phyloP scores from a whole-genome alignment of 176 grass and related monocot genomes.

The Triticum timopheevii region DNA sequence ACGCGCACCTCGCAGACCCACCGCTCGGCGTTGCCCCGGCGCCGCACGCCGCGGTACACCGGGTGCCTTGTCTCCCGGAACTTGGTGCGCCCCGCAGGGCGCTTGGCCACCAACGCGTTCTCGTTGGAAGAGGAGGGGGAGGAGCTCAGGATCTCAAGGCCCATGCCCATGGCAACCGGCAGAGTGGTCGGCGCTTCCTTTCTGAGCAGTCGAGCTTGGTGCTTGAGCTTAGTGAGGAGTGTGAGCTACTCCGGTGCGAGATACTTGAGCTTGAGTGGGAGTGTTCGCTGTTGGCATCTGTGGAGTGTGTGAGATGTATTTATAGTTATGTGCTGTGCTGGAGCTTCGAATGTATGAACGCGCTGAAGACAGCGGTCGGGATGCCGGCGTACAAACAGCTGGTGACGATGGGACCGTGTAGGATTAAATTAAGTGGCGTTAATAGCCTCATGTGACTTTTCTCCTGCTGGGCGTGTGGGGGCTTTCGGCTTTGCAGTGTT shows the following conservation, averaged over 20 bases:
- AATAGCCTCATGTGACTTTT: neutral
- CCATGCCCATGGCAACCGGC: slow-evolving; percentile 20
- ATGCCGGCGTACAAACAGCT: neutral
- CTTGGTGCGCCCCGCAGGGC: slow-evolving; percentile 69
- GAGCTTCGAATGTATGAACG: slow-evolving; percentile 1
- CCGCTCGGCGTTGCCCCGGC: slow-evolving; percentile 33
- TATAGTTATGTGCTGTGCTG: slow-evolving; percentile 31
- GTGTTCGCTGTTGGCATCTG: no score
- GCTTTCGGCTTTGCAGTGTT: neutral
- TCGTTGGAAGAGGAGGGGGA: neutral
- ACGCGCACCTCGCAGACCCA: slow-evolving; percentile 90
- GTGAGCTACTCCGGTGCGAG: neutral
- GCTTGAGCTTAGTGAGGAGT: neutral
- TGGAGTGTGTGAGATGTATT: neutral
- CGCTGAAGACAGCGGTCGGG: slow-evolving; percentile 1
- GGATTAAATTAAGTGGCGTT: slow-evolving; percentile 14
- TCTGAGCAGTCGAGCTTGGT: neutral
- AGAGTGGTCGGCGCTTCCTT: neutral
- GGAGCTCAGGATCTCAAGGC: neutral
- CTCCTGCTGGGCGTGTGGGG: neutral
- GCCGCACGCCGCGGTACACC: slow-evolving; percentile 74
- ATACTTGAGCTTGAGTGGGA: neutral
- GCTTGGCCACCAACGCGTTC: slow-evolving; percentile 42
- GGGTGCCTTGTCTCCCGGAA: slow-evolving; percentile 88
- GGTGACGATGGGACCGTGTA: neutral